Conservation (phyloP, 257 asterid species). For the Solanum pimpinellifolium region DNA sequence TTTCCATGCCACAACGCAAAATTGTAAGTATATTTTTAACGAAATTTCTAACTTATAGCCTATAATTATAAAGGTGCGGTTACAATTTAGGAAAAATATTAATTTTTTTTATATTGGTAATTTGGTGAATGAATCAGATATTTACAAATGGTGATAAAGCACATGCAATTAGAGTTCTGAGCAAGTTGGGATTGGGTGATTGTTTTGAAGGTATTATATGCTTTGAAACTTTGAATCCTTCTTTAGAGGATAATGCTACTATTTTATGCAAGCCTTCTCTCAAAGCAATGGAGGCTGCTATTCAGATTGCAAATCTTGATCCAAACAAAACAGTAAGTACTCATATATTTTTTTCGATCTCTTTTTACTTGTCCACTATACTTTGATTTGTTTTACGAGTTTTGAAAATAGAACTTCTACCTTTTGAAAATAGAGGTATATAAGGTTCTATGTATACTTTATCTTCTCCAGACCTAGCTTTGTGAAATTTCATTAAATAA, state of each 20-base stretch:
- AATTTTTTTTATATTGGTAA: not conserved
- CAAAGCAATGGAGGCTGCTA: slow-evolving; percentile 60
- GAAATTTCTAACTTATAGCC: not conserved
- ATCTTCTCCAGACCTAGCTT: not conserved
- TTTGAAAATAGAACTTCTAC: not conserved
- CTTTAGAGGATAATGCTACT: not conserved
- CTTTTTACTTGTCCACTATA: not conserved
- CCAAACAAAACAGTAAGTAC: slow-evolving; percentile 59
- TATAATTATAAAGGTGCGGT: not conserved
- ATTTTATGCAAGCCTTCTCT: slow-evolving; percentile 74
- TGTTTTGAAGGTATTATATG: slow-evolving; percentile 86
- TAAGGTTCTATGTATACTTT: not conserved
- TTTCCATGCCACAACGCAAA: slow-evolving; percentile 74
- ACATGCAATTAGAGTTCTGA: slow-evolving; percentile 55
- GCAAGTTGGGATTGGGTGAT: slow-evolving; percentile 62
- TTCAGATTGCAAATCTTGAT: slow-evolving; percentile 54
- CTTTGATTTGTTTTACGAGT: too few relatives aligned
- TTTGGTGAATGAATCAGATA: slow-evolving; percentile 26
- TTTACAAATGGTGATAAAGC: slow-evolving; percentile 77
- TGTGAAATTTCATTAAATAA: too few relatives aligned
- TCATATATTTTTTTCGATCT: not conserved
- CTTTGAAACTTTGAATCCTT: slow-evolving; percentile 76
- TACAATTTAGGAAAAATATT: not conserved
- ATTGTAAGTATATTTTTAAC: slow-evolving; percentile 28
- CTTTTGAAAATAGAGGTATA: too few relatives aligned